A percentile compares a stretch with the other conserved stretches of the same genome.
Conservation (phyloP, 441 rosid species). For the Adansonia rubrostipa region DNA sequence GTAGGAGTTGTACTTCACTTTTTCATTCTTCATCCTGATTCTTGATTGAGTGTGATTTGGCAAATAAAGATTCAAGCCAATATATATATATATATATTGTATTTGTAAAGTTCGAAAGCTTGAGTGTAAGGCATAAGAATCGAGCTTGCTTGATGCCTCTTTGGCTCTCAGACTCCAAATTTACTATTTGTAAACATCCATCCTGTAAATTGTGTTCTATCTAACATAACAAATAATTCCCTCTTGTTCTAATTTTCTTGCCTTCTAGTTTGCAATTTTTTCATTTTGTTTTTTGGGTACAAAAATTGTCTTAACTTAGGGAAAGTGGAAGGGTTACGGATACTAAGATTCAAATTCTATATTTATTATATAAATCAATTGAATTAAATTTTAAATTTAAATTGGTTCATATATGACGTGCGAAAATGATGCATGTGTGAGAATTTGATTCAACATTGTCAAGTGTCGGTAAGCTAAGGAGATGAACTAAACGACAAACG, state of each 20-base stretch:
- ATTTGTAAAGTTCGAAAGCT: slow-evolving; percentile 37
- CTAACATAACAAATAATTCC: slow-evolving; percentile 13
- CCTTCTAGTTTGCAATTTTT: slow-evolving; percentile 10
- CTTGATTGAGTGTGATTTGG: slow-evolving; percentile 41
- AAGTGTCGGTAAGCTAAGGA: slow-evolving; percentile 46
- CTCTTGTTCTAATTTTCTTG: neutral
- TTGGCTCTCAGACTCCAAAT: slow-evolving; percentile 31
- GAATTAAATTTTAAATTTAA: too few relatives aligned
- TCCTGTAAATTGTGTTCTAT: slow-evolving; percentile 35
- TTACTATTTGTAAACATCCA: neutral
- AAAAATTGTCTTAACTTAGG: too few relatives aligned
- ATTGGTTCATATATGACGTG: too few relatives aligned
- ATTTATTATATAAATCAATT: too few relatives aligned
- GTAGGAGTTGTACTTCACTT: slow-evolving; percentile 21
- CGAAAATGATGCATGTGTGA: slow-evolving; percentile 1
- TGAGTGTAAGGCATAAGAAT: slow-evolving; percentile 35
- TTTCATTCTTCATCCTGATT: slow-evolving; percentile 26
- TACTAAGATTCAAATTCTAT: too few relatives aligned
- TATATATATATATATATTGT: slow-evolving; percentile 17
- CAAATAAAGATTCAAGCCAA: slow-evolving; percentile 34
- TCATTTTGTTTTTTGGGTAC: too few relatives aligned
- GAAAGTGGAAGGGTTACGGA: too few relatives aligned
- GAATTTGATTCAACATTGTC: slow-evolving; percentile 3
- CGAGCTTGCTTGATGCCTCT: slow-evolving; percentile 30
- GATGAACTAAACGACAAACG: neutral